Evolutionary conservation across 2,329 filamentous ascomycete species (phyloP).

Genomic region (Sarocladium brachiariae): DNA sequence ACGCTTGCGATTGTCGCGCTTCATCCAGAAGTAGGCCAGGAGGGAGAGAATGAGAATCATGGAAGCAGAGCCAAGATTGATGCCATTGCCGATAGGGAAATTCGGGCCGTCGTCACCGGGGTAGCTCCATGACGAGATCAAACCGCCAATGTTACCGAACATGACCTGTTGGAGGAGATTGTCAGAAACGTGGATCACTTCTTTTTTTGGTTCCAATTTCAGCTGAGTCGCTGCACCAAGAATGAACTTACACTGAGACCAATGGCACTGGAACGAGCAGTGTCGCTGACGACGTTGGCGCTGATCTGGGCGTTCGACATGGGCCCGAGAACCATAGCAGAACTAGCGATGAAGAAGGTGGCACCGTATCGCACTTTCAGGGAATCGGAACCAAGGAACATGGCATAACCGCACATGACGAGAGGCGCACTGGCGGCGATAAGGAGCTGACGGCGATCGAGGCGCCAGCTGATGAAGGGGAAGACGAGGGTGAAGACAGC

Average conservation of each 20-base stretch:
- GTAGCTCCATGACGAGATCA: slow-evolving; percentile 55
- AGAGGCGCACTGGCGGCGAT: slow-evolving; percentile 51
- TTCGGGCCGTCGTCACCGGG: slow-evolving; percentile 52
- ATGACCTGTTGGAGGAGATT: slow-evolving; percentile 4
- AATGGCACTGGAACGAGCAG: slow-evolving; percentile 54
- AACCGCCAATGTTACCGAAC: slow-evolving; percentile 24
- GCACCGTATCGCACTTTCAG: slow-evolving; percentile 55
- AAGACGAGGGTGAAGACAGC: slow-evolving; percentile 55
- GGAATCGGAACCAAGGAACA: slow-evolving; percentile 53
- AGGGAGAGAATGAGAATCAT: slow-evolving; percentile 44
- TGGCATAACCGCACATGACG: slow-evolving; percentile 61
- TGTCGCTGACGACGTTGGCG: slow-evolving; percentile 63
- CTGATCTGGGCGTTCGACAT: slow-evolving; percentile 59
- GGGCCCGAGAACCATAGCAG: slow-evolving; percentile 55
- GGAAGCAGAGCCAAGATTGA: slow-evolving; percentile 49
- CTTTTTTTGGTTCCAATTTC: no score
- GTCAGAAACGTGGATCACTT: no score
- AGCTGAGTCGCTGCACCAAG: not conserved
- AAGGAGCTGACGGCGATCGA: slow-evolving; percentile 53
- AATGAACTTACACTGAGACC: slow-evolving; percentile 19
- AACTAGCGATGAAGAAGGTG: slow-evolving; percentile 57
- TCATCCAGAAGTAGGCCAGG: slow-evolving; percentile 52
- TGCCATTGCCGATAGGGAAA: slow-evolving; percentile 59
- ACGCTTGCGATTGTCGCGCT: slow-evolving; percentile 47
- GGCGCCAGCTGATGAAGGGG: slow-evolving; percentile 51